Evolutionary conservation across 2,329 filamentous ascomycete species (phyloP), one percentile per base, ranked within the genome.

Genomic region (Nemania abortiva): DNA sequence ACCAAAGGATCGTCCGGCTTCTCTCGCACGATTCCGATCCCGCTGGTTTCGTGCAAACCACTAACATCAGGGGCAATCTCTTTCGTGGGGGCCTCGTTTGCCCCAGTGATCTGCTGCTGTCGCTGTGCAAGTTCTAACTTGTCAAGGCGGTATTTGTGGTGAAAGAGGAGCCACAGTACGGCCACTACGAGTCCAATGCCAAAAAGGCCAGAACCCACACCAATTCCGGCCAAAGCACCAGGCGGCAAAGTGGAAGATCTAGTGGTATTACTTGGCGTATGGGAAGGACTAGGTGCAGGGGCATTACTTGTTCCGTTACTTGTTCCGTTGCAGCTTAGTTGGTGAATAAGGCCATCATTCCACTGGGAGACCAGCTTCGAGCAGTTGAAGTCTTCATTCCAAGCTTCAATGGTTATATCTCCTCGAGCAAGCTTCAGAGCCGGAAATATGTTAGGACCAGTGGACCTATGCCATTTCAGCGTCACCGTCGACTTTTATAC

Each of bases 311-410:
- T 42, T 6, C 20, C 20, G 10, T 49, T 49, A 11, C 24, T n/a
- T 6, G 31, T 60, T 13, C 57, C 57, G 13, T 60, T 60, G 11
- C 57, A 60, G 20, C 4, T n/a, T 2, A 60, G 29, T 4, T 52
- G 9, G 13, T 37, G 9, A 5, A 60, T 60, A 7, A 39, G 1
- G 1, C 31, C 31, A 10, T 60, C 4, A 3, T 37, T 52, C 45
- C 15, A 18, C 15, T 39, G 57, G 11, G 57, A 60, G 10, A 60
- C 31, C 2, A 60, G 31, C 10, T 22, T 39, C 29, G 57, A 60
- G 20, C 57, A 60, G 15, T 60, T 60, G 45, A 60, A 60, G 11
- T 60, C 57, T 3, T 2, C 6, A 24, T 60, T 60, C 57, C 57
- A 60, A 1, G 57, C n/a, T 39, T 60, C 57, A 6, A 60, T n/a